Evolutionary conservation across 345 rosid genomes (phyloP).

Genomic region (Moricandia arvensis): DNA sequence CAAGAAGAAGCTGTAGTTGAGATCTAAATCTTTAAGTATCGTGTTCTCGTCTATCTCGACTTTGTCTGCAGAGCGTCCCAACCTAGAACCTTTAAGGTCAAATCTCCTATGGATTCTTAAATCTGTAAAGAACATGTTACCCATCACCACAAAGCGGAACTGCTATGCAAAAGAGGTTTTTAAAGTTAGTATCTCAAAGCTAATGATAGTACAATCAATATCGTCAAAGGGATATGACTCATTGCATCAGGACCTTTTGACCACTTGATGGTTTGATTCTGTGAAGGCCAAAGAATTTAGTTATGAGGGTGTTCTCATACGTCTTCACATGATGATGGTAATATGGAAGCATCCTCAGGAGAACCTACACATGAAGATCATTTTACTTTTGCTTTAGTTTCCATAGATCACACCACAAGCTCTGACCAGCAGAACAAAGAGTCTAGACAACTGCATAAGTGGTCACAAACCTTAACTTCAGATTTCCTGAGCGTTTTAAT

Average conservation of each 20-base stretch:
- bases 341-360: slow-evolving; percentile 92
- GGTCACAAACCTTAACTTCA: slow-evolving; percentile 81
- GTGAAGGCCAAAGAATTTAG: slow-evolving; percentile 98
- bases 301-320: slow-evolving; percentile 89
- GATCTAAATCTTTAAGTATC: slow-evolving; percentile 93
- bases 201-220: background rate
- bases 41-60: slow-evolving; percentile 95
- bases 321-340: slow-evolving; percentile 90
- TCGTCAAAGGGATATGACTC: background rate
- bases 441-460: background rate
- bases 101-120: slow-evolving; percentile 90
- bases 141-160: slow-evolving; percentile 99
- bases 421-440: background rate
- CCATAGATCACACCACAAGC: slow-evolving; percentile 10
- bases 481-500: slow-evolving; percentile 95
- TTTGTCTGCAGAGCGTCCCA: slow-evolving; percentile 89
- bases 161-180: slow-evolving; percentile 44
- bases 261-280: slow-evolving; percentile 98
- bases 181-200: slow-evolving; percentile 16
- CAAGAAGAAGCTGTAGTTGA: slow-evolving; percentile 69
- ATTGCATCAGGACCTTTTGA: slow-evolving; percentile 64
- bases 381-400: background rate
- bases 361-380: slow-evolving; percentile 54
- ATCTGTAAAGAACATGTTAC: slow-evolving; percentile 99
- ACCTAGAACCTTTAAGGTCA: slow-evolving; percentile 93